phyloP scores from a whole-genome alignment of 2,329 filamentous ascomycete species.

The Elsinoe australis region DNA sequence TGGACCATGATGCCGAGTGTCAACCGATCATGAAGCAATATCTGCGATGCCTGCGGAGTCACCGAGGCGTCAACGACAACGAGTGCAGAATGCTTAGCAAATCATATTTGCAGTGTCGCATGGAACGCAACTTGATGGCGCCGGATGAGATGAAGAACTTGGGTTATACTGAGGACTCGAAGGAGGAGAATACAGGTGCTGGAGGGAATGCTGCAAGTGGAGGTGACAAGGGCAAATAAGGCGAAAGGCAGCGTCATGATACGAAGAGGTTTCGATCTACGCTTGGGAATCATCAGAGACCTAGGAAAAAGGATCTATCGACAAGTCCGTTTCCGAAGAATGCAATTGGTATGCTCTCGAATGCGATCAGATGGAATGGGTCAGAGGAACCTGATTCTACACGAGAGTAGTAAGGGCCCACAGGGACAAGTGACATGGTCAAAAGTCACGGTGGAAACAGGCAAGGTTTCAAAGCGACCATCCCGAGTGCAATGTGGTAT shows the following conservation, averaged over 20 bases:
- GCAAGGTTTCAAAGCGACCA: neutral
- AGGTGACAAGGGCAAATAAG: neutral
- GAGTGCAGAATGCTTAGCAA: slow-evolving; percentile 82
- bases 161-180: slow-evolving; percentile 57
- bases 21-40: slow-evolving; percentile 81
- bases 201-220: slow-evolving; percentile 7
- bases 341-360: too few relatives aligned
- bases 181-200: neutral
- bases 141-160: slow-evolving; percentile 92
- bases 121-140: slow-evolving; percentile 97
- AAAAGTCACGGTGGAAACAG: neutral
- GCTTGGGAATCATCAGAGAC: neutral
- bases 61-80: slow-evolving; percentile 75
- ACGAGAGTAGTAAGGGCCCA: neutral
- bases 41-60: slow-evolving; percentile 76
- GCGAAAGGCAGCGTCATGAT: neutral
- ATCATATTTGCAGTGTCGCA: slow-evolving; percentile 79
- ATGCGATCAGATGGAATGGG: too few relatives aligned
- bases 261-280: neutral
- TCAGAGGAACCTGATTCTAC: too few relatives aligned
- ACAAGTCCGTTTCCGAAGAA: too few relatives aligned
- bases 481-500: slow-evolving; percentile 16
- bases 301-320: too few relatives aligned
- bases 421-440: neutral
- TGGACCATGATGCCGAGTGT: slow-evolving; percentile 95